Evolutionary conservation across 1,139 yeast species (phyloP), one percentile per base, ranked within the genome.

Genomic region (Taiozyma sp.): DNA sequence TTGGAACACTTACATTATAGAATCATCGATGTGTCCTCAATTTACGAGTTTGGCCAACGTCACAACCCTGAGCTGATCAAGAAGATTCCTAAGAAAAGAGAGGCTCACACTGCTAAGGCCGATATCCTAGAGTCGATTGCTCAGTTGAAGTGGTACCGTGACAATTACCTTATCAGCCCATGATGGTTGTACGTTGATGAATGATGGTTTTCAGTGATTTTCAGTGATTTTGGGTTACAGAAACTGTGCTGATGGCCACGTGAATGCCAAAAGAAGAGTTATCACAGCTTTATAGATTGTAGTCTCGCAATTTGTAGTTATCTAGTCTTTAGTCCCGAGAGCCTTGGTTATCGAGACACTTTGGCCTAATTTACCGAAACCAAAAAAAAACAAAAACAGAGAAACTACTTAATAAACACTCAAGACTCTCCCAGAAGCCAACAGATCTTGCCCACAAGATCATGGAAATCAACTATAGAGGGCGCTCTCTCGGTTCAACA

Each of bases 71-170:
- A 68, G 10, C 70, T 92, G 48, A 71, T 83, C 74, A 68, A 67
- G 44, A 64, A 70, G 27, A 71, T 75, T 43, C 97, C 98, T 1
- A 71, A 72, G 50, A 92, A 93, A 69, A 69, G 69, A 45, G 75
- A 78, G 14, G 75, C 76, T 1, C 99, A 95, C 66, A 92, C 98
- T 0, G 99, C 99, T 0, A 79, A 79, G 58, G 76, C 84, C 12
- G 99, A 95, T 68, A 92, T 95, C 47, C 63, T 88, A 50, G 99
- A 93, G 66, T 89, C 97, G 64, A 92, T 95, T 43, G 80, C 71
- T 13, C 97, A 93, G 65, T 74, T 93, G 63, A 78, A 75, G 60
- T 93, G 95, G 90, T 90, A 84, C 66, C 73, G 79, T 51, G 80
- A 83, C 22, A 72, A 87, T 61, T 91, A 89, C 48, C 46, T 60